Evolutionary conservation across 2,329 filamentous ascomycete species (phyloP).

Genomic region (Botrytis porri): DNA sequence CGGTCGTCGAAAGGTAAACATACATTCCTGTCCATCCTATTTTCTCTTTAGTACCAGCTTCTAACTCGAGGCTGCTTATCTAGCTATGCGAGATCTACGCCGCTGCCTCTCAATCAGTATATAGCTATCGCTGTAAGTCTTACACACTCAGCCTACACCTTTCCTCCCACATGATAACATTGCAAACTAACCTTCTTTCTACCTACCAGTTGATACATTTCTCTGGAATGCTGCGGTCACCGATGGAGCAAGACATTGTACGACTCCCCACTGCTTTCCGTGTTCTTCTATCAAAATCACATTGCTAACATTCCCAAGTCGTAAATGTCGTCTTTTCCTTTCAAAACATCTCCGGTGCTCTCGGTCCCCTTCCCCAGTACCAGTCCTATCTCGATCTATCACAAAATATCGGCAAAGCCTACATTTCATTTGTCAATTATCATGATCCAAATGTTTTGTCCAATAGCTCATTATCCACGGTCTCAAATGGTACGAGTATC

Average conservation of each 20-base stretch:
- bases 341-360: slow-evolving; percentile 48
- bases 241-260: slow-evolving; percentile 45
- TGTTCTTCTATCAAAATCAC: neutral
- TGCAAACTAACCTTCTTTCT: neutral
- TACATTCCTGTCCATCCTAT: neutral
- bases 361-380: slow-evolving; percentile 46
- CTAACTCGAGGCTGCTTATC: neutral
- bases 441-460: slow-evolving; percentile 43
- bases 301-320: slow-evolving; percentile 26
- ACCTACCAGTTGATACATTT: slow-evolving; percentile 42
- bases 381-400: slow-evolving; percentile 39
- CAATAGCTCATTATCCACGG: neutral
- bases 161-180: neutral
- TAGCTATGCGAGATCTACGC: slow-evolving; percentile 45
- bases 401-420: slow-evolving; percentile 30
- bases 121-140: slow-evolving; percentile 45
- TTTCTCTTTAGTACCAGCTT: neutral
- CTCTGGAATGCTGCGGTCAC: slow-evolving; percentile 42
- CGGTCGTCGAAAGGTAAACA: slow-evolving; percentile 40
- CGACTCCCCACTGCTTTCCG: neutral
- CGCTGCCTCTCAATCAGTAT: slow-evolving; percentile 40
- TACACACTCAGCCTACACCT: too few relatives aligned
- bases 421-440: slow-evolving; percentile 42
- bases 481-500: slow-evolving; percentile 18
- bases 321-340: slow-evolving; percentile 51